Percentiles rank a stretch among this genome's conserved stretches.
phyloP scores from a whole-genome alignment of 2,329 filamentous ascomycete genomes.

The Elsinoe perseae region DNA sequence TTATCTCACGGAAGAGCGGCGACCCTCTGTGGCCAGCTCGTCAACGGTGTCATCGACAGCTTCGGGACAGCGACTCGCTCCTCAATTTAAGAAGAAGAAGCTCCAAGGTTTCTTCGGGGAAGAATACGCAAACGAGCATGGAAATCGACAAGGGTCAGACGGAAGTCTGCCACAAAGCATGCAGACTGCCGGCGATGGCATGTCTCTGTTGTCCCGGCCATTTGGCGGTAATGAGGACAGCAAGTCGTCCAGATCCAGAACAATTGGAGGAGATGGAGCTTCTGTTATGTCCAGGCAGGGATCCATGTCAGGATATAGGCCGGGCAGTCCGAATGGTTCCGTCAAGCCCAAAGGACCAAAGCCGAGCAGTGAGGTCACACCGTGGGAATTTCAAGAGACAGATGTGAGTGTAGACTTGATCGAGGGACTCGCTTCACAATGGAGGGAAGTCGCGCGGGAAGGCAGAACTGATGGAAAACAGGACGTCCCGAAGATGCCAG shows the following conservation, averaged over 20 bases:
- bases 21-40: constrained; percentile 82
- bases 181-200: constrained; percentile 36
- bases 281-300: constrained; percentile 14
- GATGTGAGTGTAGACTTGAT: constrained; percentile 22
- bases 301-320: constrained; percentile 5
- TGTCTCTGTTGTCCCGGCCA: constrained; percentile 5
- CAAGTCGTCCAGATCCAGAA: neutral
- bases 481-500: constrained; percentile 23
- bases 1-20: constrained; percentile 58
- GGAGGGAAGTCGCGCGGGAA: neutral
- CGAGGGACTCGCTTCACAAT: neutral
- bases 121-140: constrained; percentile 58
- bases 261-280: constrained; percentile 51
- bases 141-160: constrained; percentile 11
- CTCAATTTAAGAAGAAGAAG: constrained; percentile 63
- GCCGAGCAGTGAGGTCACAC: constrained; percentile 74
- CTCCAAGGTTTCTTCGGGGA: constrained; percentile 90
- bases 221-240: constrained; percentile 1
- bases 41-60: constrained; percentile 80
- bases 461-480: constrained; percentile 13
- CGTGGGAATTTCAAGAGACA: constrained; percentile 76
- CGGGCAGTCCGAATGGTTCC: constrained; percentile 14
- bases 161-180: constrained; percentile 24
- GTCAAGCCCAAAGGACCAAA: constrained; percentile 19
- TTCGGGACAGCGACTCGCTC: constrained; percentile 59